These are phyloP conservation scores for Avena atlantica DNA, from an alignment of 176 grass and related monocot species.

Conservation along the genomic window DNA sequence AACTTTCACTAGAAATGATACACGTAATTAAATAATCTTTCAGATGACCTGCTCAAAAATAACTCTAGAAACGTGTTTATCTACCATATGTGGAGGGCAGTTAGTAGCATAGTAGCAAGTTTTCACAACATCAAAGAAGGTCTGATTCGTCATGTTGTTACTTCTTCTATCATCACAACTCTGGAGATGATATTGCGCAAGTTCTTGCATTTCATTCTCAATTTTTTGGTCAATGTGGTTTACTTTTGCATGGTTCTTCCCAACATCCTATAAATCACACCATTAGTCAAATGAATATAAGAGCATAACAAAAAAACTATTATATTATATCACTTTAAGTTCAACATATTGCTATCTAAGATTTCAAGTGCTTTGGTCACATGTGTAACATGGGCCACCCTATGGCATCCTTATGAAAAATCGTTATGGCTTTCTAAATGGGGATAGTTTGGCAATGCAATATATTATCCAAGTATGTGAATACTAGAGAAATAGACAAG, in stretches of 20 bases:
- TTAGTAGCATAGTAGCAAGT: constrained; percentile 51
- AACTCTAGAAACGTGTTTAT: constrained; percentile 48
- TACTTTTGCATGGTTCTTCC: neutral
- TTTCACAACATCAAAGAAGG: constrained; percentile 46
- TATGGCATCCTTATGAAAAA: too few species aligned
- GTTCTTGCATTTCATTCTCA: constrained; percentile 46
- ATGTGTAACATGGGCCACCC: too few species aligned
- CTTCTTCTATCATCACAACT: neutral
- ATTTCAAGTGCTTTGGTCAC: too few species aligned
- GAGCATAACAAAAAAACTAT: neutral
- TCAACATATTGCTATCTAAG: too few species aligned
- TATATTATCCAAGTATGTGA: neutral
- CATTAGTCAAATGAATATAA: neutral
- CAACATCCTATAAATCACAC: neutral
- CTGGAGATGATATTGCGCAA: constrained; percentile 39
- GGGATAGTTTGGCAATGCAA: neutral
- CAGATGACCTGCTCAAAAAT: constrained; percentile 44
- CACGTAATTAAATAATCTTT: neutral
- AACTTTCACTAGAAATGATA: neutral
- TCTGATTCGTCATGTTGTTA: constrained; percentile 36
- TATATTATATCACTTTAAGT: too few species aligned
- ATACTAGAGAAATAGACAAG: neutral
- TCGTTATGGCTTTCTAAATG: neutral
- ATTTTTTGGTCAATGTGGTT: constrained; percentile 13
- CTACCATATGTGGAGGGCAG: constrained; percentile 26